Conservation (phyloP, 1,284 basidiomycete species). For the Ceratobasidium sp. region DNA sequence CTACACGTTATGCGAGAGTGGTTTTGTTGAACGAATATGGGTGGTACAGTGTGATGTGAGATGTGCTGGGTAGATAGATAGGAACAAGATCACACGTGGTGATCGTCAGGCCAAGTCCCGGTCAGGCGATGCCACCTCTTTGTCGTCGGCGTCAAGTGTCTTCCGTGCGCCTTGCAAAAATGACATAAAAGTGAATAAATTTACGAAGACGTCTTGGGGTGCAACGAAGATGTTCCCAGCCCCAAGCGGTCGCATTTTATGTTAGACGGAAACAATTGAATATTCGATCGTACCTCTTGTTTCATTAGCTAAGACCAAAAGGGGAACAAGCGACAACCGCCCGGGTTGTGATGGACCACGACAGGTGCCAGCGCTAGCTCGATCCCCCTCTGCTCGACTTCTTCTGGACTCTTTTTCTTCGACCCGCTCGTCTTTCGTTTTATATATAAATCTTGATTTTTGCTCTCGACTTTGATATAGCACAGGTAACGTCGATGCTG, state of each 20-base stretch:
- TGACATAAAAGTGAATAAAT: neutral
- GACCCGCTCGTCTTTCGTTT: neutral
- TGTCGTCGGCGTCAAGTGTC: neutral
- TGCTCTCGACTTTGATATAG: neutral
- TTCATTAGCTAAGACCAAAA: neutral
- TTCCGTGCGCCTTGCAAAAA: neutral
- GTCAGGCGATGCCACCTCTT: neutral
- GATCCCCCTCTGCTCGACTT: too few species aligned
- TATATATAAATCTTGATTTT: neutral
- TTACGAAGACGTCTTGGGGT: neutral
- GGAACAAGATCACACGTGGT: constrained; percentile 17
- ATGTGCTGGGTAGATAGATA: neutral
- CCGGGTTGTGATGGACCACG: constrained; percentile 28
- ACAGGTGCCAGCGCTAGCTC: constrained; percentile 20
- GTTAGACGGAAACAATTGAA: neutral
- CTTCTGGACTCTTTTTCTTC: too few species aligned
- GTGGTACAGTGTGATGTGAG: neutral
- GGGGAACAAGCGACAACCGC: neutral
- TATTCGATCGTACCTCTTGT: constrained; percentile 5
- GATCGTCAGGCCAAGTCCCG: constrained; percentile 5
- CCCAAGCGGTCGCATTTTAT: neutral
- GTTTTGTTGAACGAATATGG: neutral
- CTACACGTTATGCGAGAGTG: constrained; percentile 20
- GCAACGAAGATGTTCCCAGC: neutral
- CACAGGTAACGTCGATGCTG: constrained; percentile 18